These are phyloP conservation scores for Petasospora rhodanensis DNA, from an alignment of 1,139 yeast genomes.

Conservation along the genomic window DNA sequence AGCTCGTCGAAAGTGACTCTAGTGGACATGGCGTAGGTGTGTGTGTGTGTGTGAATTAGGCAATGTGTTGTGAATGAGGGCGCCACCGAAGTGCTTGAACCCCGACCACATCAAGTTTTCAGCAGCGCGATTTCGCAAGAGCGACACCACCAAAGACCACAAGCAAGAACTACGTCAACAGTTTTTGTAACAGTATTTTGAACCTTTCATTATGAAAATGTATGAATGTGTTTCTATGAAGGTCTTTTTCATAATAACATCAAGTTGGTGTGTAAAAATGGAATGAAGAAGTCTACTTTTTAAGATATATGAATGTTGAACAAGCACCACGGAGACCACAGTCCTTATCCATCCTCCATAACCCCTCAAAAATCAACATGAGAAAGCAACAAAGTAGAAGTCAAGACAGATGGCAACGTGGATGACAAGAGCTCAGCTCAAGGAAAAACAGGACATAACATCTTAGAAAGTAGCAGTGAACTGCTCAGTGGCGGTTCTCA, in stretches of 20 bases:
- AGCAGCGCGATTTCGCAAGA: no score
- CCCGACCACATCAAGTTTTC: background rate
- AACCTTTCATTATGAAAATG: slow-evolving; percentile 5
- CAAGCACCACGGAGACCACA: no score
- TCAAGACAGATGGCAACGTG: no score
- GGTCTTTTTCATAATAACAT: slow-evolving; percentile 18
- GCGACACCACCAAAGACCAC: no score
- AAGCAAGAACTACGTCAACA: no score
- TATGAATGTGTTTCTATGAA: slow-evolving; percentile 7
- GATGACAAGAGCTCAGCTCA: no score
- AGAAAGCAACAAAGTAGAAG: no score
- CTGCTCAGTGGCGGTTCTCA: slow-evolving; percentile 87
- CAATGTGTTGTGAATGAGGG: background rate
- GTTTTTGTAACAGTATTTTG: slow-evolving; percentile 3
- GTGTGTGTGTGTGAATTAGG: background rate
- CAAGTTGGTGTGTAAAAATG: slow-evolving; percentile 14
- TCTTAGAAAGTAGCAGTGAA: slow-evolving; percentile 80
- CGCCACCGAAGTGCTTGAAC: no score
- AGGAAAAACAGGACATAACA: no score
- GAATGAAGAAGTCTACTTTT: slow-evolving; percentile 19
- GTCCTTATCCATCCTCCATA: no score
- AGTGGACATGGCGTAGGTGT: background rate
- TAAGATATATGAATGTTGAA: slow-evolving; percentile 23
- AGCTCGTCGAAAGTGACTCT: slow-evolving; percentile 69
- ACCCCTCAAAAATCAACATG: no score